Evolutionary conservation across 208 protist genomes (phyloP).

Genomic region (Trypanosoma congolense): DNA sequence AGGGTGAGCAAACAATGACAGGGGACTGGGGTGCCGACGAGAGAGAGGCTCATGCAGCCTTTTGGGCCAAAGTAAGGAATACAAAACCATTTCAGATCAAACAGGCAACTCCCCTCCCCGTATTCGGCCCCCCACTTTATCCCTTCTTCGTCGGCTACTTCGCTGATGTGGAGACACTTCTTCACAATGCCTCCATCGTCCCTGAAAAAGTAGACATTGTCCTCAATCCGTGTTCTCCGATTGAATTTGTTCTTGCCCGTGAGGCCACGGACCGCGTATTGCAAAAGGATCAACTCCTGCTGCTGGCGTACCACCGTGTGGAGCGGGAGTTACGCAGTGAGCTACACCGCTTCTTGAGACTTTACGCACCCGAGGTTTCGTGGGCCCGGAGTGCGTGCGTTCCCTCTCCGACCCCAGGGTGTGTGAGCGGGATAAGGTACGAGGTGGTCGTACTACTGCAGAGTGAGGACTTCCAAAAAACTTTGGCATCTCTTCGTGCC

Average conservation of each 20-base stretch:
- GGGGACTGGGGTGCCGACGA: neutral
- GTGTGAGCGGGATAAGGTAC: conserved; percentile 46
- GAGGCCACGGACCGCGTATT: conserved; percentile 75
- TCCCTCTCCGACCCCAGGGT: conserved; percentile 51
- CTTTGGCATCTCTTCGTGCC: conserved; percentile 45
- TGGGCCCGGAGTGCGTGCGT: conserved; percentile 69
- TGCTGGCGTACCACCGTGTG: conserved; percentile 62
- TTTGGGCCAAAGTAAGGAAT: conserved; percentile 34
- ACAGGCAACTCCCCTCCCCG: conserved; percentile 69
- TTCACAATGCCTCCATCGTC: conserved; percentile 84
- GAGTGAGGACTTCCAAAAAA: conserved; percentile 52
- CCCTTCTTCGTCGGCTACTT: conserved; percentile 85
- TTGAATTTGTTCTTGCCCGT: conserved; percentile 82
- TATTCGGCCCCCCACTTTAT: conserved; percentile 56
- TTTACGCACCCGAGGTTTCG: conserved; percentile 59
- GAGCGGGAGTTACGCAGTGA: conserved; percentile 73
- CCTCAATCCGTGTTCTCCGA: conserved; percentile 72
- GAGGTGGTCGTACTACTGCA: conserved; percentile 66
- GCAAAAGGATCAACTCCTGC: conserved; percentile 65
- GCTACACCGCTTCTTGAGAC: conserved; percentile 62
- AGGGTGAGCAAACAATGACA: conserved; percentile 16
- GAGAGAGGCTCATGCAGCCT: conserved; percentile 11
- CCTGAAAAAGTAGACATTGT: conserved; percentile 83
- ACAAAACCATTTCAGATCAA: conserved; percentile 53
- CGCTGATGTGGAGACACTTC: conserved; percentile 77